Evolutionary conservation across 2,329 filamentous ascomycete species (phyloP).

Genomic region (Fusarium lyarnte): DNA sequence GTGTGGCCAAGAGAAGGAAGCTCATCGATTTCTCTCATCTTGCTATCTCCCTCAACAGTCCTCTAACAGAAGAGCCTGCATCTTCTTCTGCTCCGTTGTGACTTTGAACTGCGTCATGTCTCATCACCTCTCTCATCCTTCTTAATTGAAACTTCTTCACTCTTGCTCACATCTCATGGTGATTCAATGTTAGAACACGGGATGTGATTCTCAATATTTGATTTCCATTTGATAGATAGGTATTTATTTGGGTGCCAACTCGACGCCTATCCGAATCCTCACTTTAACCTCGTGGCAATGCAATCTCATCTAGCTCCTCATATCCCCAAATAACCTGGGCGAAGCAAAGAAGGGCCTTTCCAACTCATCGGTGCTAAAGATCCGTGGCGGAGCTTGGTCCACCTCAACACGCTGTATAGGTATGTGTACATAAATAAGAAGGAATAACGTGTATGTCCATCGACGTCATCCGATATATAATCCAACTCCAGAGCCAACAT

Average conservation of each 20-base stretch:
- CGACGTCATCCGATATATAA: constrained; percentile 47
- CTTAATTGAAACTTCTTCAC: not conserved
- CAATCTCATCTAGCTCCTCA: constrained; percentile 49
- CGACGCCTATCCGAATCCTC: constrained; percentile 70
- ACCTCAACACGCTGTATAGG: constrained; percentile 55
- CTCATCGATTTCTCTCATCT: not conserved
- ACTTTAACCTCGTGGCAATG: constrained; percentile 77
- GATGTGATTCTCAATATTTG: constrained; percentile 34
- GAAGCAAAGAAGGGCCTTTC: constrained; percentile 55
- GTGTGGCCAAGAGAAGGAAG: not conserved
- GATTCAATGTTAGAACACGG: constrained; percentile 14
- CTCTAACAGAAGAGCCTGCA: constrained; percentile 2
- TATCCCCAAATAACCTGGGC: constrained; percentile 26
- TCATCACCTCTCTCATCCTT: constrained; percentile 1
- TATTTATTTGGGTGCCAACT: constrained; percentile 62
- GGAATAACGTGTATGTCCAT: constrained; percentile 50
- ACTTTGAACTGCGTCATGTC: constrained; percentile 14
- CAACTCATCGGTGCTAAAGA: constrained; percentile 74
- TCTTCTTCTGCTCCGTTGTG: constrained; percentile 8
- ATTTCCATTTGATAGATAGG: constrained; percentile 47
- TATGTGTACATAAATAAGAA: constrained; percentile 56
- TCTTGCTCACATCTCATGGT: not conserved
- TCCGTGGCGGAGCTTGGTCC: constrained; percentile 69
- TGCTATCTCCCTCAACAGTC: not conserved
- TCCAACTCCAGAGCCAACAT: constrained; percentile 47